phyloP scores from a whole-genome alignment of 148 eudicot species.

The Beta vulgaris region DNA sequence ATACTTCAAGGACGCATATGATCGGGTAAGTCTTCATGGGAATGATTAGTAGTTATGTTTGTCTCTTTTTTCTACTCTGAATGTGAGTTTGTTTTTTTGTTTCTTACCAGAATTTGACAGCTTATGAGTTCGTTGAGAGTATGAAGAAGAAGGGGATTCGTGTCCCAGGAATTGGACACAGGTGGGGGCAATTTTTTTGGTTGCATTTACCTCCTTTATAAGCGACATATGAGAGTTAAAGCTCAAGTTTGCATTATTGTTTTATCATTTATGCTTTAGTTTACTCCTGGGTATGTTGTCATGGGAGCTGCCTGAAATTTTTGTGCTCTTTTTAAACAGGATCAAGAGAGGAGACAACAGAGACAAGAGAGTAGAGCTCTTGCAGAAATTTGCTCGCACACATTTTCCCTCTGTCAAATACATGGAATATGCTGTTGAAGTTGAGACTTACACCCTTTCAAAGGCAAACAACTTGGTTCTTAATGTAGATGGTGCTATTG shows the following conservation, averaged over 20 bases:
- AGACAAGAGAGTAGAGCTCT: constrained; percentile 95
- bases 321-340: constrained; percentile 39
- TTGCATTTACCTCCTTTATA: background rate
- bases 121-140: constrained; percentile 90
- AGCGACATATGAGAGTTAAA: background rate
- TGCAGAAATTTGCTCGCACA: constrained; percentile 73
- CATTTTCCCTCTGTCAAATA: constrained; percentile 93
- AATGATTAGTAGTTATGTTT: background rate
- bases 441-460: constrained; percentile 93
- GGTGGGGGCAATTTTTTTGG: constrained; percentile 34
- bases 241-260: background rate
- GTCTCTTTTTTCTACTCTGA: constrained; percentile 11
- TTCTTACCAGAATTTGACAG: constrained; percentile 63
- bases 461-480: constrained; percentile 92
- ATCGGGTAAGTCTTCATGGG: constrained; percentile 49
- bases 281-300: background rate
- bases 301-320: background rate
- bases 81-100: constrained; percentile 7
- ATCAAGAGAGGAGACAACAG: constrained; percentile 97
- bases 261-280: background rate
- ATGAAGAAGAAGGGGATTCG: constrained; percentile 99
- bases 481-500: constrained; percentile 95
- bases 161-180: constrained; percentile 99
- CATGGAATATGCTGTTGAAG: constrained; percentile 97
- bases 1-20: constrained; percentile 95